Conservation (phyloP, 2,329 filamentous ascomycete species). For the Calonectria montana region DNA sequence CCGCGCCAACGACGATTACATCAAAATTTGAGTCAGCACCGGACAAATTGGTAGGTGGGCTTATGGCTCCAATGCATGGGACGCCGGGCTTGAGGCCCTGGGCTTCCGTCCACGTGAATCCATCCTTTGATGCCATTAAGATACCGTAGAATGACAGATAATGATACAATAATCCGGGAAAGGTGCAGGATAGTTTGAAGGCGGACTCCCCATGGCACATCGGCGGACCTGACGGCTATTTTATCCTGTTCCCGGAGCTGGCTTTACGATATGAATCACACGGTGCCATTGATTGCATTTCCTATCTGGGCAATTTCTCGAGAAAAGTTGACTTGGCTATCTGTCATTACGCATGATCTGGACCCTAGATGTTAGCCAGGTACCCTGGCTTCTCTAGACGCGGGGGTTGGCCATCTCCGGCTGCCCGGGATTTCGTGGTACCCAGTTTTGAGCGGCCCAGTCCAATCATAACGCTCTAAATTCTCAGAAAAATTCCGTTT, state of each 20-base stretch:
- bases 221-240: neutral
- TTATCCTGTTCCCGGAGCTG: neutral
- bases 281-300: neutral
- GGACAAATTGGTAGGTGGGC: slow-evolving; percentile 38
- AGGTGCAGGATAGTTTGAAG: neutral
- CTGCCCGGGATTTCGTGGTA: neutral
- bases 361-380: neutral
- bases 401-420: neutral
- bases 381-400: neutral
- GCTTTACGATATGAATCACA: neutral
- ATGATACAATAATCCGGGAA: neutral
- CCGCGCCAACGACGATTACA: slow-evolving; percentile 46
- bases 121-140: slow-evolving; percentile 45
- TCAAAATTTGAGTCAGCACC: slow-evolving; percentile 34
- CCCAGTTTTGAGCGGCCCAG: neutral
- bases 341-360: neutral
- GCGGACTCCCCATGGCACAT: neutral
- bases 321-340: slow-evolving; percentile 3
- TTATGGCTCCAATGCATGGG: slow-evolving; percentile 46
- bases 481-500: slow-evolving; percentile 18
- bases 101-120: slow-evolving; percentile 45
- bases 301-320: slow-evolving; percentile 17
- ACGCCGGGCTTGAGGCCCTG: slow-evolving; percentile 45
- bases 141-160: neutral
- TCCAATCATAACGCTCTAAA: neutral